Conservation (phyloP, 2,329 filamentous ascomycete species). For the Sordariomycetes sp. region DNA sequence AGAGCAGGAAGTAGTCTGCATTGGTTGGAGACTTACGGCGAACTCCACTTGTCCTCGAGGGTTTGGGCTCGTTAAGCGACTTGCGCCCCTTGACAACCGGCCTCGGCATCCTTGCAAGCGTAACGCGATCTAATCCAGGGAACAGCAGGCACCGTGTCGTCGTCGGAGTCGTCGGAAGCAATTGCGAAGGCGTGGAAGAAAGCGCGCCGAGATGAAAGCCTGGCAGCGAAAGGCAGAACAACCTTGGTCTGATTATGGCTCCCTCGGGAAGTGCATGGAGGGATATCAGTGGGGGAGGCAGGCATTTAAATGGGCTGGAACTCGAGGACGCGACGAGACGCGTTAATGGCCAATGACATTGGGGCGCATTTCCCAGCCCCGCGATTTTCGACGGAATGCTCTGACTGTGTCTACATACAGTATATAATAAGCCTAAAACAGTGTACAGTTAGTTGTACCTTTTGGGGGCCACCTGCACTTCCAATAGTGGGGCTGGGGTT, state of each 20-base stretch:
- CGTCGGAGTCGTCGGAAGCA: not conserved
- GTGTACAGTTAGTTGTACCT: not conserved
- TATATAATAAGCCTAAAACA: not conserved
- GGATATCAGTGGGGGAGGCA: not conserved
- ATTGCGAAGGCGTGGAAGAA: not conserved
- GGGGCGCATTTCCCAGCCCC: slow-evolving; percentile 13
- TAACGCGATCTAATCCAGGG: not conserved
- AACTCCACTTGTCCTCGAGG: not conserved
- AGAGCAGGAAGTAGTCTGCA: not conserved
- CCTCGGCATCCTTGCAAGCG: not conserved
- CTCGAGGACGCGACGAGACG: slow-evolving; percentile 1
- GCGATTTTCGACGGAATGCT: slow-evolving; percentile 12
- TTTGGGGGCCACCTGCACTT: too few relatives aligned
- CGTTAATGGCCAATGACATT: slow-evolving; percentile 1
- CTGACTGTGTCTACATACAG: not conserved
- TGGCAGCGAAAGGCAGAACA: not conserved
- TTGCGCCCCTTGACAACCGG: not conserved
- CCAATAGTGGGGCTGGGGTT: not conserved
- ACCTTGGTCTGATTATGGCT: not conserved
- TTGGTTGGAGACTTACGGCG: not conserved
- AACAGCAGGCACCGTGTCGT: not conserved
- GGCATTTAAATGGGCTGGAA: not conserved
- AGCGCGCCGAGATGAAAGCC: not conserved
- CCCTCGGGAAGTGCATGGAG: not conserved
- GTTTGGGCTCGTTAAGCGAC: not conserved